Evolutionary conservation across 306 rosid species (phyloP).

Genomic region (Mimosa bimucronata): DNA sequence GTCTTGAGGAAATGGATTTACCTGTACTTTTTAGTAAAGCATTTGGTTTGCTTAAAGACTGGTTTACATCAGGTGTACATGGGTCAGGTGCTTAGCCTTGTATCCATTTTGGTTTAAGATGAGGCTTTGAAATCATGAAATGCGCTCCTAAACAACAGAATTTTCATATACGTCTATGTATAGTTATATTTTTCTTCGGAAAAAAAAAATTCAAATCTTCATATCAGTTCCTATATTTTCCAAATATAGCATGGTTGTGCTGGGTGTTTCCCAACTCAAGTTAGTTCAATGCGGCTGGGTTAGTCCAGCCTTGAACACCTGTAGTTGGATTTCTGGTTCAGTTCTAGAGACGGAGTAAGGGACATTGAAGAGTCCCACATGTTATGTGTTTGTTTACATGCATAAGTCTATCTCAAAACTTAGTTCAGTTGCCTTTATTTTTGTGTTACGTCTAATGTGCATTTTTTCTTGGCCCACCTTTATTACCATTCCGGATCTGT

Average conservation of each 20-base stretch:
- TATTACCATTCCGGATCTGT: conserved; percentile 10
- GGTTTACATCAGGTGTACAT: no score
- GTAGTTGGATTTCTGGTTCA: neutral
- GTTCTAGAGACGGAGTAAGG: neutral
- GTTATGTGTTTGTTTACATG: neutral
- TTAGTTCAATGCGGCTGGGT: neutral
- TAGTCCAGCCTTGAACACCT: neutral
- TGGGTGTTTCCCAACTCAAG: neutral
- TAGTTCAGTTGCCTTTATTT: conserved; percentile 21
- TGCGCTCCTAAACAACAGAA: no score
- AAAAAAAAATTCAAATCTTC: no score
- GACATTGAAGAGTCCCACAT: neutral
- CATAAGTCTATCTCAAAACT: conserved; percentile 12
- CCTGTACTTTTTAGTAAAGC: conserved; percentile 17
- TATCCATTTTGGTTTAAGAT: no score
- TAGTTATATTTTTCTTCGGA: neutral
- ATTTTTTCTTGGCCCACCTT: neutral
- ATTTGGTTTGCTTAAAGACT: conserved; percentile 19
- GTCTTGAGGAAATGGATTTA: conserved; percentile 30
- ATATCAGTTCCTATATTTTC: neutral
- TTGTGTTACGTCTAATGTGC: neutral
- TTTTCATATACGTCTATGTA: no score
- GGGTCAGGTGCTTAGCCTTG: no score
- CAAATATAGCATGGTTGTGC: neutral
- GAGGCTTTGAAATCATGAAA: no score